A percentile compares a stretch with the other conserved stretches of the same genome.
Evolutionary conservation across 1,284 basidiomycete species (phyloP).

Genomic region (Leccinum angustisporum): DNA sequence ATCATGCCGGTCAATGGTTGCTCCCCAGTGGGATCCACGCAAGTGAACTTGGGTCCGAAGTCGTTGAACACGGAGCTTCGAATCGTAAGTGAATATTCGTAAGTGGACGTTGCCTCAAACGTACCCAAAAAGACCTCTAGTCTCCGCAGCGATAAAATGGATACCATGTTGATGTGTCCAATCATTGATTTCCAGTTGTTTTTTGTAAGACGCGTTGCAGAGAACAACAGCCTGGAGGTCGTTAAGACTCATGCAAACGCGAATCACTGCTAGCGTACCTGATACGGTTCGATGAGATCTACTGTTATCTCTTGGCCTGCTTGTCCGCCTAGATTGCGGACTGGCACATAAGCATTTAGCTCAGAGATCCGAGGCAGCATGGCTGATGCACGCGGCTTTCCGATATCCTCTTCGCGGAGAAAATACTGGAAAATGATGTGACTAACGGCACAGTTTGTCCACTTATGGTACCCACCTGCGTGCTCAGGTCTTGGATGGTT

Average conservation of each 20-base stretch:
- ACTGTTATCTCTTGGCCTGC: slow-evolving; percentile 73
- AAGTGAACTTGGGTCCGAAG: slow-evolving; percentile 93
- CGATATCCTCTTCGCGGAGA: slow-evolving; percentile 85
- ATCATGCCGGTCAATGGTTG: slow-evolving; percentile 95
- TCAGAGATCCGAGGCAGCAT: slow-evolving; percentile 91
- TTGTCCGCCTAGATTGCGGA: slow-evolving; percentile 73
- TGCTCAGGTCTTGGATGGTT: slow-evolving; percentile 85
- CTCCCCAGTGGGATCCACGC: slow-evolving; percentile 95
- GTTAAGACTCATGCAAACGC: slow-evolving; percentile 3
- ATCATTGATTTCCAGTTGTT: slow-evolving; percentile 94
- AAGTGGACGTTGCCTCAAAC: slow-evolving; percentile 21
- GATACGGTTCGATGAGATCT: slow-evolving; percentile 84
- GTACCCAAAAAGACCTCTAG: slow-evolving; percentile 92
- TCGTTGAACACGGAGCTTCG: slow-evolving; percentile 91
- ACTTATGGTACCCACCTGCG: slow-evolving; percentile 62
- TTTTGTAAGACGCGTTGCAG: slow-evolving; percentile 73
- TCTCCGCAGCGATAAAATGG: slow-evolving; percentile 91
- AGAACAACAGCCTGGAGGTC: slow-evolving; percentile 83
- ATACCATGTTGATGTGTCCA: slow-evolving; percentile 89
- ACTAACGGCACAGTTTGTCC: background rate
- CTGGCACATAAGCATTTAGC: slow-evolving; percentile 95
- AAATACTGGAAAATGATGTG: slow-evolving; percentile 72
- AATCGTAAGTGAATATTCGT: slow-evolving; percentile 20
- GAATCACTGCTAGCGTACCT: slow-evolving; percentile 49
- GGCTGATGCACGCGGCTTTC: slow-evolving; percentile 84